Evolutionary conservation across 2,329 filamentous ascomycete genomes (phyloP).

Genomic region (Scedosporium apiospermum): DNA sequence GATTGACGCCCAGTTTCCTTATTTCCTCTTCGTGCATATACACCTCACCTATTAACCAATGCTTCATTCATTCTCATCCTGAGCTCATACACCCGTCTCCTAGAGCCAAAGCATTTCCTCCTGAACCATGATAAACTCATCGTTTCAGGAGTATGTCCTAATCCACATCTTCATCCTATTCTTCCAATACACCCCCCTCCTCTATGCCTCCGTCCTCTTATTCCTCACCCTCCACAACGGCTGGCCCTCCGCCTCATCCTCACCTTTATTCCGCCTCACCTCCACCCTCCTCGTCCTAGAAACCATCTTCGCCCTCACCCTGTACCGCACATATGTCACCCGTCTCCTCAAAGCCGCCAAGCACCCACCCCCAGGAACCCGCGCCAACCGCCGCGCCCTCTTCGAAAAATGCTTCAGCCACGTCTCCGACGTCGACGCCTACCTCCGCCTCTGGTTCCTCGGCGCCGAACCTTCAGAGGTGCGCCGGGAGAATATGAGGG

Average conservation of each 20-base stretch:
- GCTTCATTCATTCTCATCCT: background rate
- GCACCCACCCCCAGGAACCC: conserved; percentile 31
- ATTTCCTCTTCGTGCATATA: too few relatives aligned
- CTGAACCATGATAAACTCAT: conserved; percentile 25
- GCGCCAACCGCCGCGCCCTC: conserved; percentile 39
- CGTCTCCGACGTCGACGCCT: conserved; percentile 44
- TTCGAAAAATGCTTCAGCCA: conserved; percentile 47
- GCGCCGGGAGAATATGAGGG: conserved; percentile 55
- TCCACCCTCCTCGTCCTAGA: conserved; percentile 27
- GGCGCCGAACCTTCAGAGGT: conserved; percentile 48
- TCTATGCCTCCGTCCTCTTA: conserved; percentile 24
- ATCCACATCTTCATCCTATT: conserved; percentile 34
- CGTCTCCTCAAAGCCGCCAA: conserved; percentile 27
- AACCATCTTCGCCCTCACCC: conserved; percentile 26
- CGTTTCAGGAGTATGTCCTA: conserved; percentile 28
- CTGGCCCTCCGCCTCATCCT: conserved; percentile 8
- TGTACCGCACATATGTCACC: conserved; percentile 32
- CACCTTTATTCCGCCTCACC: conserved; percentile 12
- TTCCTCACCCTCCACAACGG: conserved; percentile 14
- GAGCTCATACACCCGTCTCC: background rate
- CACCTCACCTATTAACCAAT: background rate
- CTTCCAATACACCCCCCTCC: conserved; percentile 32
- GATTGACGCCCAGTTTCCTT: background rate
- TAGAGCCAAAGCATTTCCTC: background rate
- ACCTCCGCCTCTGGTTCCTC: conserved; percentile 58